phyloP scores from a whole-genome alignment of 2,329 filamentous ascomycete species.

The Microsporum ferrugineum region DNA sequence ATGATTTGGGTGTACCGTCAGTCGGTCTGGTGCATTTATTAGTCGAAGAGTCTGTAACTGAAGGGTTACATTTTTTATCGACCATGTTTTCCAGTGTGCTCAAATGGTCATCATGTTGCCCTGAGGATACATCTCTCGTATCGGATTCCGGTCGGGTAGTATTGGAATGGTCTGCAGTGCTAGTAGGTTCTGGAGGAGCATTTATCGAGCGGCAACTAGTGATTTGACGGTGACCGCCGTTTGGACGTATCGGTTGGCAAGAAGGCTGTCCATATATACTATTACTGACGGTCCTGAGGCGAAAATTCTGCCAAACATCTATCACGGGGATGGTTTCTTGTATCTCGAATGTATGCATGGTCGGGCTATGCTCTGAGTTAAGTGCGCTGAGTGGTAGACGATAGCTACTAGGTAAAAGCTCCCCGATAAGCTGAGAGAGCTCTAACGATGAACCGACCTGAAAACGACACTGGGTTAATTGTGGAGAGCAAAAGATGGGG shows the following conservation, averaged over 20 bases:
- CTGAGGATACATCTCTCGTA: neutral
- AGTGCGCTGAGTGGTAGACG: neutral
- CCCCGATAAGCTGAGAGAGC: constrained; percentile 36
- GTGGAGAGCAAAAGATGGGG: neutral
- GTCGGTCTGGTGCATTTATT: neutral
- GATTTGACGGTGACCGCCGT: neutral
- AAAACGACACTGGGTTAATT: neutral
- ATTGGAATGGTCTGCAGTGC: neutral
- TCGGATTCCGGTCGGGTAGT: no score
- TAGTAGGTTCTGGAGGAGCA: neutral
- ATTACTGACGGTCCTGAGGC: constrained; percentile 11
- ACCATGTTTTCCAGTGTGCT: neutral
- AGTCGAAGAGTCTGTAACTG: neutral
- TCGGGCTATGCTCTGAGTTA: constrained; percentile 5
- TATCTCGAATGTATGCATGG: constrained; percentile 39
- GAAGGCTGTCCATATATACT: neutral
- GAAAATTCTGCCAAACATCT: constrained; percentile 29
- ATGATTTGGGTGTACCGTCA: no score
- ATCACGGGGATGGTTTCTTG: constrained; percentile 29
- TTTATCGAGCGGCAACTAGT: neutral
- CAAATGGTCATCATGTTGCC: neutral
- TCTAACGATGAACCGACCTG: constrained; percentile 39
- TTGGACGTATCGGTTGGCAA: neutral
- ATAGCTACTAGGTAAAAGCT: constrained; percentile 22
- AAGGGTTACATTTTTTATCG: neutral